Evolutionary conservation across 2,329 filamentous ascomycete genomes (phyloP).

Genomic region (Verticillium dahliae): DNA sequence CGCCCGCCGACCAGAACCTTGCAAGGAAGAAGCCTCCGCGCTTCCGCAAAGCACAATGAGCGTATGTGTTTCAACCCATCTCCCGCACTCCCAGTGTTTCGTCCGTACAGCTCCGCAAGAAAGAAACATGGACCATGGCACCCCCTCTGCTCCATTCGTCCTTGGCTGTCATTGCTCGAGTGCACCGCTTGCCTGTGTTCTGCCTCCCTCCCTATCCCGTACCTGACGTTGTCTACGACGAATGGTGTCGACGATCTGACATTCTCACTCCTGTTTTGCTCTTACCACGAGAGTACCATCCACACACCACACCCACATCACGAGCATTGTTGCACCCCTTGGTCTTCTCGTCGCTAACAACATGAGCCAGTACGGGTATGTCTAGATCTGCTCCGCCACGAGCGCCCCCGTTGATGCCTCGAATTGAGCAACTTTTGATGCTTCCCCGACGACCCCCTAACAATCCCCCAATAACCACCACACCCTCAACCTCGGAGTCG

Average conservation of each 20-base stretch:
- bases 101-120: constrained; percentile 1
- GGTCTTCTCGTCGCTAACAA: constrained; percentile 22
- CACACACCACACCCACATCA: neutral
- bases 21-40: constrained; percentile 14
- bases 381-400: constrained; percentile 9
- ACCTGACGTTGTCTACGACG: neutral
- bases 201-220: neutral
- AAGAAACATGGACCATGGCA: neutral
- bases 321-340: neutral
- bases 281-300: neutral
- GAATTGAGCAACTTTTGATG: too few relatives aligned
- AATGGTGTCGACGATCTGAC: neutral
- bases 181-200: neutral
- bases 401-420: neutral
- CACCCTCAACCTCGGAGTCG: neutral
- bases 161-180: constrained; percentile 2
- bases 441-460: too few relatives aligned
- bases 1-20: neutral
- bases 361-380: constrained; percentile 42
- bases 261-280: neutral
- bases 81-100: constrained; percentile 16
- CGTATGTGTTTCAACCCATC: constrained; percentile 34
- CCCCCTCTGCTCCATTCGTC: neutral
- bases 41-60: constrained; percentile 33
- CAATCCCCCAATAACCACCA: too few relatives aligned